Evolutionary conservation across 306 rosid genomes (phyloP), one percentile per base, ranked within the genome.

Genomic region (Ziziphus jujuba): DNA sequence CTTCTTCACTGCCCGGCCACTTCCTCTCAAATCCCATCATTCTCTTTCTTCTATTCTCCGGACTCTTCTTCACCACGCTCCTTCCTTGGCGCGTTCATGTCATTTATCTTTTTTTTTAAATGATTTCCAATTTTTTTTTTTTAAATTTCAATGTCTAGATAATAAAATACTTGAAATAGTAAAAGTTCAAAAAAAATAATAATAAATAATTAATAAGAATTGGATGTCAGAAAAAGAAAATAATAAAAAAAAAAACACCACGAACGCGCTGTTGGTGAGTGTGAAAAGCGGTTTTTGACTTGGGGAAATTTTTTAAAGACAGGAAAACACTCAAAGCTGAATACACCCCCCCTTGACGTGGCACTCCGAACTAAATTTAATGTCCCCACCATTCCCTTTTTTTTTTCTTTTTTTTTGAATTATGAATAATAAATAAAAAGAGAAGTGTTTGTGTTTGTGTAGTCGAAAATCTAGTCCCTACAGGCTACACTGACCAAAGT

Each of bases 301-400:
- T 24, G 14, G 5, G 14, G 25, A 35, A n/a, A n/a, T n/a, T n/a
- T n/a, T 51, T 17, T 11, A 66, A 59, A 66, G 72, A 59, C 78
- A 59, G 55, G 16, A 74, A 66, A 67, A 67, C 72, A 52, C 51
- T 49, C 63, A 22, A 28, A 52, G 31, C 31, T 28, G n/a, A n/a
- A n/a, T 62, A 66, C 68, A 61, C 61, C 35, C 43, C 6, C 33
- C 67, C 24, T 49, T 22, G 71, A 65, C 72, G 66, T 73, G 77
- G 66, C 54, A 24, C 54, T 54, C 72, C 5, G 5, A 38, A 3
- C 63, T 28, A 21, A 43, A 54, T 21, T 34, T n/a, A 63, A 62
- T 40, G 70, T 55, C 56, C 47, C 59, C 22, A 57, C 70, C 9
- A 33, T 16, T n/a, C n/a, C n/a, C n/a, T 12, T 31, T 54, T 9